Evolutionary conservation across 345 rosid species (phyloP).

Genomic region (Angophora floribunda): DNA sequence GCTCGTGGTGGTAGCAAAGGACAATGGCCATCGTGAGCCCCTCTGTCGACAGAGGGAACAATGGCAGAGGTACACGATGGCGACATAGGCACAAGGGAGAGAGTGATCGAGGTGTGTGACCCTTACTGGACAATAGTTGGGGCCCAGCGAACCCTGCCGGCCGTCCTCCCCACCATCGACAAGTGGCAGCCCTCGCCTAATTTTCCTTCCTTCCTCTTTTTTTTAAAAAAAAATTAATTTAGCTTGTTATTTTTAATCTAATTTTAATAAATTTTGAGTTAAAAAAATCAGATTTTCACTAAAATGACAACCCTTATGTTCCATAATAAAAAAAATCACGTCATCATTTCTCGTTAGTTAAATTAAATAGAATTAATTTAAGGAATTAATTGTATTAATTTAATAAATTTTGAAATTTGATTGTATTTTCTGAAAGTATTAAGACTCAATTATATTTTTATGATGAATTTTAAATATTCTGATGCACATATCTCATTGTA

Average conservation of each 20-base stretch:
- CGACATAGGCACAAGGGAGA: neutral
- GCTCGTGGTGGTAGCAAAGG: neutral
- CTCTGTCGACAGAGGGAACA: neutral
- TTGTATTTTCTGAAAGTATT: accelerated
- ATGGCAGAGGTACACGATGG: neutral
- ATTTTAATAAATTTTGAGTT: too few species aligned
- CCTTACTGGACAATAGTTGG: neutral
- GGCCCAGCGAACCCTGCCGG: neutral
- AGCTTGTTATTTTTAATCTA: neutral
- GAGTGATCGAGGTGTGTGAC: neutral
- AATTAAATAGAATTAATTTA: accelerated
- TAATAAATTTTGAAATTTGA: too few species aligned
- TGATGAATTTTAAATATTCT: too few species aligned
- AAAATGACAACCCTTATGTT: neutral
- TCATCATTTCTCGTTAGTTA: too few species aligned
- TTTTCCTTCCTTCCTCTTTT: neutral
- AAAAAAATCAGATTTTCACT: neutral
- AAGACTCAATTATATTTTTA: accelerated
- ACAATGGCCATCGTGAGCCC: neutral
- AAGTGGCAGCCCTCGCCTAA: neutral
- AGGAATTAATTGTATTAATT: too few species aligned
- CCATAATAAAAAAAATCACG: too few species aligned
- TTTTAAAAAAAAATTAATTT: too few species aligned
- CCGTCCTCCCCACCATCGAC: neutral
- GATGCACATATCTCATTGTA: too few species aligned